Evolutionary conservation across 2,329 filamentous ascomycete species (phyloP), one percentile per base, ranked within the genome.

Genomic region (Colletotrichum lentis): DNA sequence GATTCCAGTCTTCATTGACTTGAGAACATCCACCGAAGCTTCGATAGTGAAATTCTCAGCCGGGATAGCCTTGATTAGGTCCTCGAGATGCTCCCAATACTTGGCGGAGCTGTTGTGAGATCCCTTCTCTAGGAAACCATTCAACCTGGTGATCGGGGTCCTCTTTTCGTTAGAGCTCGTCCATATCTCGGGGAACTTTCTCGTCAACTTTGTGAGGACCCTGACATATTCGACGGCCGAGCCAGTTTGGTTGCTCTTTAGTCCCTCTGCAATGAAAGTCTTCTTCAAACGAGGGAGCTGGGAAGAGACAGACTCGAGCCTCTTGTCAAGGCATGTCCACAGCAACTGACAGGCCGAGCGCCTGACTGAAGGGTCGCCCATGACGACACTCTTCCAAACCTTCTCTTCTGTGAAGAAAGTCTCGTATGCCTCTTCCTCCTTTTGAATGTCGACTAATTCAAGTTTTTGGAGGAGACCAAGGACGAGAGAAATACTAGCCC

Each of bases 81-180:
- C 81, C 46, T 85, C 82, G 39, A 97, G 76, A 18, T 86, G 86
- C 31, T 83, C 78, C 96, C 96, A 99, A 75, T 90, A 97, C 11
- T 84, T 85, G 3, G 84, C 80, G 0, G 88, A 82, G 3, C 91
- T 91, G n/a, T 89, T 87, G 74, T 97, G 92, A 0, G 95, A 97
- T 3, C 96, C 95, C 73, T 90, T 92, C 70, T 91, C 89, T 7
- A 98, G 81, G 72, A 96, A 96, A 10, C 88, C 82, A 57, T 87
- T 85, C 4, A 99, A 78, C 24, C 90, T 80, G 4, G 81, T 80
- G 1, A 86, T 72, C 0, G 86, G 82, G 1, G 85, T 79, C 64
- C 85, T 87, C 71, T 88, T 86, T n/a, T 81, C 80, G 16, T 77
- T 80, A 3, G 84, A 67, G 77, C 85, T 82, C 1, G 88, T 90